Evolutionary conservation across 1,284 basidiomycete species (phyloP).

Genomic region (Rhodotorula sp.): DNA sequence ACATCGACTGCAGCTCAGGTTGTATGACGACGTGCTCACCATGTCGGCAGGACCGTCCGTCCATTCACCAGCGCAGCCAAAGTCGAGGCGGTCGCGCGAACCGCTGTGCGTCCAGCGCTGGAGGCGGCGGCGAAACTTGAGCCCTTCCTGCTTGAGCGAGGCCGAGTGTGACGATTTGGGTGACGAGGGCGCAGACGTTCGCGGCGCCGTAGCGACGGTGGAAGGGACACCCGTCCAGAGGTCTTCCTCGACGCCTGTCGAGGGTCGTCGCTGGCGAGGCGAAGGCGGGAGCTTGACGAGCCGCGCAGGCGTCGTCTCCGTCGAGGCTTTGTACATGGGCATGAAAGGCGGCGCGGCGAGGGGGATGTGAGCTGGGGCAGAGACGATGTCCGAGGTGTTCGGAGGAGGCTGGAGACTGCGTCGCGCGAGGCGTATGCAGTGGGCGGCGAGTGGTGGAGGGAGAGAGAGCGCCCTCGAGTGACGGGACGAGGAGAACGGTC

Average conservation of each 20-base stretch:
- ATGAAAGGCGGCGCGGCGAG: slow-evolving; percentile 26
- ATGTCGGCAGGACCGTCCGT: slow-evolving; percentile 23
- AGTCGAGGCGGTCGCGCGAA: slow-evolving; percentile 27
- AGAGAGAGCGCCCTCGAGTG: slow-evolving; percentile 1
- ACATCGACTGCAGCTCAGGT: neutral
- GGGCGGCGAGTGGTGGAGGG: neutral
- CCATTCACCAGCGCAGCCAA: slow-evolving; percentile 37
- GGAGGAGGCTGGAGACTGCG: neutral
- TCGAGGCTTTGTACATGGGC: slow-evolving; percentile 17
- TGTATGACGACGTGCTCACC: slow-evolving; percentile 5
- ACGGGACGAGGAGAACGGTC: neutral
- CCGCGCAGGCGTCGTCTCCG: neutral
- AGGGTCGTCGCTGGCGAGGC: neutral
- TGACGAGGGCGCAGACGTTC: neutral
- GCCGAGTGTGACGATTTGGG: neutral
- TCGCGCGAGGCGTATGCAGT: too few species aligned
- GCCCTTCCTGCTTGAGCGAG: slow-evolving; percentile 1
- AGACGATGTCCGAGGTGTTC: neutral
- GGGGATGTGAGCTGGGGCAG: slow-evolving; percentile 4
- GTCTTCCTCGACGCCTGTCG: slow-evolving; percentile 1
- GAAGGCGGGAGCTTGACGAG: neutral
- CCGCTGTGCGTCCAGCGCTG: slow-evolving; percentile 4
- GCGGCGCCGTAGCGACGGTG: neutral
- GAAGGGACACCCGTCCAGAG: neutral
- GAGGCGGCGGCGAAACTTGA: slow-evolving; percentile 9